phyloP scores from a whole-genome alignment of 176 grass and related monocot genomes.

The Phyllostachys edulis region DNA sequence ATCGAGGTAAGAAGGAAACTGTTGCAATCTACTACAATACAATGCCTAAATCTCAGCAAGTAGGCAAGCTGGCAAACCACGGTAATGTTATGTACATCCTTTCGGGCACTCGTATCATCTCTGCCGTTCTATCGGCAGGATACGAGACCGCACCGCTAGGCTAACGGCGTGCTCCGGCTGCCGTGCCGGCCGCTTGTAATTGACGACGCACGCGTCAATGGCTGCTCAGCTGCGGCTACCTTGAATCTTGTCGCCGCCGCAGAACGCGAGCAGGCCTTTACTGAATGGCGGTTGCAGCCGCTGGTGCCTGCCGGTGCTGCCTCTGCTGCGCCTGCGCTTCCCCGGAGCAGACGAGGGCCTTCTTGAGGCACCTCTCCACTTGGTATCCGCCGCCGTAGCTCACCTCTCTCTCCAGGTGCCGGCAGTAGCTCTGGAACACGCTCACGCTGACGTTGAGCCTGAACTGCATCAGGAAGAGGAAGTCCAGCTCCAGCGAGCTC shows the following conservation, averaged over 20 bases:
- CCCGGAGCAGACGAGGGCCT: slow-evolving; percentile 46
- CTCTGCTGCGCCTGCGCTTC: slow-evolving; percentile 5
- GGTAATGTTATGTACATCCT: background rate
- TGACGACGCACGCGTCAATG: background rate
- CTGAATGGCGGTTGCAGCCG: slow-evolving; percentile 7
- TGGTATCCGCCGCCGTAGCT: slow-evolving; percentile 66
- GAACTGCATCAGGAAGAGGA: slow-evolving; percentile 87
- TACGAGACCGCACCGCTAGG: background rate
- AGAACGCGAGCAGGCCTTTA: background rate
- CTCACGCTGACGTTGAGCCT: slow-evolving; percentile 69
- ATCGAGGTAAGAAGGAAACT: slow-evolving; percentile 3
- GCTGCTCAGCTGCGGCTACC: background rate
- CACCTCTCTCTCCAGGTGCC: slow-evolving; percentile 83
- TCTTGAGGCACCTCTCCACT: slow-evolving; percentile 52
- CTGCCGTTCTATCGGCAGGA: background rate
- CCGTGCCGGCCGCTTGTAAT: background rate
- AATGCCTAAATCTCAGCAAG: background rate
- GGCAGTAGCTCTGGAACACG: slow-evolving; percentile 79
- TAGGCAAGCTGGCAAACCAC: background rate
- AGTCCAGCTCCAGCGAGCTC: slow-evolving; percentile 64
- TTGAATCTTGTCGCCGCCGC: background rate
- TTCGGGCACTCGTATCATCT: background rate
- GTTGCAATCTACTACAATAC: background rate
- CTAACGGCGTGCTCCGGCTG: background rate
- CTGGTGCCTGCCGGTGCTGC: slow-evolving; percentile 20